These are phyloP conservation scores for Penicillium sp. DNA, from an alignment of 2,329 filamentous ascomycete genomes.

Conservation along the genomic window DNA sequence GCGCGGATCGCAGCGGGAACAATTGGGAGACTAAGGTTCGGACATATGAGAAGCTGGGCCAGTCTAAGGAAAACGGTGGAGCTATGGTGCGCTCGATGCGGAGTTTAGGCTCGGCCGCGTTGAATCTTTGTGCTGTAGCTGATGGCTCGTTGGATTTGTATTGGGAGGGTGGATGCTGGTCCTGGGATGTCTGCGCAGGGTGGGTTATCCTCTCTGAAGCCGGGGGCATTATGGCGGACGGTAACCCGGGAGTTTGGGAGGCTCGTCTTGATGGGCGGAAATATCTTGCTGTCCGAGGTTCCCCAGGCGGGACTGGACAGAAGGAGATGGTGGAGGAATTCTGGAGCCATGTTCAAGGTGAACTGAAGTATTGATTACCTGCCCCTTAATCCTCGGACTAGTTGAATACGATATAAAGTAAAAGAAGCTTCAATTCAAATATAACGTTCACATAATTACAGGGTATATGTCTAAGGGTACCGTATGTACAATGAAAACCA, in stretches of 20 bases:
- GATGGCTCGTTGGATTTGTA: slow-evolving; percentile 60
- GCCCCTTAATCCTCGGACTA: not conserved
- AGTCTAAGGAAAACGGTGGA: slow-evolving; percentile 55
- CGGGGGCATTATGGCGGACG: slow-evolving; percentile 60
- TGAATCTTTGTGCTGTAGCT: slow-evolving; percentile 62
- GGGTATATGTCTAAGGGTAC: slow-evolving; percentile 13
- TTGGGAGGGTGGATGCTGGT: slow-evolving; percentile 66
- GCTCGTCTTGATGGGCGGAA: slow-evolving; percentile 57
- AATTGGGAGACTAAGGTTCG: slow-evolving; percentile 59
- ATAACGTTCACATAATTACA: slow-evolving; percentile 6
- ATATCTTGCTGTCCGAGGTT: slow-evolving; percentile 48
- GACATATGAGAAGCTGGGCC: slow-evolving; percentile 53
- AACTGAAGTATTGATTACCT: slow-evolving; percentile 36
- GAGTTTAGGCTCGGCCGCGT: slow-evolving; percentile 58
- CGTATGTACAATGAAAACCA: slow-evolving; percentile 14
- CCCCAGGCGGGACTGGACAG: slow-evolving; percentile 35
- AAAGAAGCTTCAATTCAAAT: not conserved
- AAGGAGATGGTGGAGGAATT: slow-evolving; percentile 45
- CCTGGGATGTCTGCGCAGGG: slow-evolving; percentile 65
- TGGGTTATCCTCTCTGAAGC: slow-evolving; percentile 63
- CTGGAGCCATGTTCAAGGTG: slow-evolving; percentile 42
- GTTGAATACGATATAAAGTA: not conserved
- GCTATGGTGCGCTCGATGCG: slow-evolving; percentile 63
- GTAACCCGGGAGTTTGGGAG: slow-evolving; percentile 59
- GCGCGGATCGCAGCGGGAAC: slow-evolving; percentile 55